Base-by-base conservation (phyloP, 768 basidiomycete species). In the Pleurotus giganteus region DNA sequence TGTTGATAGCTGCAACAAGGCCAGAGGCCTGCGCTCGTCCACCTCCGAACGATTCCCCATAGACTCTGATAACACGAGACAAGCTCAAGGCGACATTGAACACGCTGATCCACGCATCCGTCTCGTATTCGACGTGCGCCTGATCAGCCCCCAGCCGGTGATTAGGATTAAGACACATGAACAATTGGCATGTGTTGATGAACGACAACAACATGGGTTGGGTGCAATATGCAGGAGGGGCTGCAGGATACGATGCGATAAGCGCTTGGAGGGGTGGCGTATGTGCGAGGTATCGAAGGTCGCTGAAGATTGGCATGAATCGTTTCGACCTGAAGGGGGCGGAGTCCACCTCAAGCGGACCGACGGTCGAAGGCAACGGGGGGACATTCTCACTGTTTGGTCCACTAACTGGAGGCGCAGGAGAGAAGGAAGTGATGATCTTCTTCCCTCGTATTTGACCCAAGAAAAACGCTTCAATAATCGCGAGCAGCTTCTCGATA, bases 41-140 rank as follows among this genome's bases (percentile, higher is more conserved):
- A 46, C 74, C 74, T 15, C 78, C 70, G 65, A 88, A 96, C 0
- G 90, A 88, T 60, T 91, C 90, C 4, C 94, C 95, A 57, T 93
- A 91, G 1, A 88, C 87, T 65, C 93, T 91, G 74, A 92, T 91
- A 36, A 93, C 84, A 41, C 93, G 85, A 4, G 90, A 89, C 23
- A 99, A 72, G 29, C 92, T 94, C 8, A 96, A 81, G 4, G 94
- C 94, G 21, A 98, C 89, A 61, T 95, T 94, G 71, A 98, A 98
- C 12, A 97, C 92, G 62, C 88, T 91, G 58, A 97, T 92, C 96
- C 95, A 97, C 17, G 89, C 88, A 60, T 99, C 97, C 27, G 89
- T 89, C 73, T 99, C 97, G 72, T 91, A 99, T 69, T 98, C 96
- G 62, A 99, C 84, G 61, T 98, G 97, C 49, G 75, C 87, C 26